Base-by-base conservation (phyloP, 495 filamentous ascomycete species). In the Cercophora newfieldiana region DNA sequence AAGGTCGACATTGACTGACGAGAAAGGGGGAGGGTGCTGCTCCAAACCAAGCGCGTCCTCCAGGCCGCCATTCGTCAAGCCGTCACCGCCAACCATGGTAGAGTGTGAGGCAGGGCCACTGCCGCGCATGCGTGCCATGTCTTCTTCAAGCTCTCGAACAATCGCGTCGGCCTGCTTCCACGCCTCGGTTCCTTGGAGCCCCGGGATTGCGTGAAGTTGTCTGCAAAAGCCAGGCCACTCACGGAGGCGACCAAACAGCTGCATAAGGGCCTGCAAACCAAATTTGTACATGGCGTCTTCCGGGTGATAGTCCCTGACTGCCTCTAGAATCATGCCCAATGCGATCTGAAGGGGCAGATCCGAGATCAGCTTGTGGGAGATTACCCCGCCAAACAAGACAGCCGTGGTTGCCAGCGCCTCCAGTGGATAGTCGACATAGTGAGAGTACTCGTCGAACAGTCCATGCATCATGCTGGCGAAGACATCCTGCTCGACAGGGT, bases 391-490 rank as follows among this genome's bases (percentile, higher is more conserved):
- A 74, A 99, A 99, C 64, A 99, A 85, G 22, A 97, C 93, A 4
- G 95, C 94, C 1, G 95, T 98, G 14, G 93, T 97, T 7, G 93
- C 94, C 61, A 99, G 79, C 31, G 95, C 95, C 68, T 95, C 94
- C 4, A 96, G 83, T 3, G 96, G 96, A 74, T 99, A 99, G 69
- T 94, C 91, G 49, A 89, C 85, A 73, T 96, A 99, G 74, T 96
- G 96, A 53, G 90, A 88, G 74, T 97, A 99, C 77, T 99, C 95
- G 69, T 99, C 95, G 69, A 98, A 97, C 8, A 99, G 82, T 0
- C 95, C 95, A 69, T 97, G 94, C 30, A 99, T 93, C 95, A 99
- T 98, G 77, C 94, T 97, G 14, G 94, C 91, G 74, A 98, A 99
- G 3, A 97, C 82, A 71, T 99, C 95, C 74, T 97, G 93, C 60